Conservation (phyloP, 495 filamentous ascomycete genomes). For the Xylaria curta region DNA sequence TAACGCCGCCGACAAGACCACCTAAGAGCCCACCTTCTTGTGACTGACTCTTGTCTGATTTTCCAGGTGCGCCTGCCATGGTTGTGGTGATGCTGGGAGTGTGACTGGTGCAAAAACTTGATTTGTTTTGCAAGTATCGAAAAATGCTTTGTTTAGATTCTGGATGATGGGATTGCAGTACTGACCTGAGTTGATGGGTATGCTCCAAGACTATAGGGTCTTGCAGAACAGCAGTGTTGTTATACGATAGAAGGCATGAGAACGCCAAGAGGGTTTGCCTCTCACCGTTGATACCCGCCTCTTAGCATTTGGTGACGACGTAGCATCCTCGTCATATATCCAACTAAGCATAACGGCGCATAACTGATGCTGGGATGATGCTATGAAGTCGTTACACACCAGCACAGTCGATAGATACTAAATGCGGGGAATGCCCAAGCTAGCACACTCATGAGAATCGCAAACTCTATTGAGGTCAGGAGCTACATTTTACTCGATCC, state of each 20-base stretch:
- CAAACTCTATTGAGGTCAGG: conserved; percentile 21
- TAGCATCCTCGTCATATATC: conserved; percentile 23
- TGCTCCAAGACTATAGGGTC: background rate
- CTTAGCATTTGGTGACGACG: conserved; percentile 1
- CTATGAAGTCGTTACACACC: conserved; percentile 5
- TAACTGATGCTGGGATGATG: conserved; percentile 23
- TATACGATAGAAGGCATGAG: conserved; percentile 4
- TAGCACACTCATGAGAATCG: background rate
- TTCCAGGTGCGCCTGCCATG: conserved; percentile 10
- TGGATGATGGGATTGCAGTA: background rate
- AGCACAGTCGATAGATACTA: background rate
- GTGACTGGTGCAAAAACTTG: background rate
- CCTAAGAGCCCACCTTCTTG: conserved; percentile 44
- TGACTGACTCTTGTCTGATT: conserved; percentile 15
- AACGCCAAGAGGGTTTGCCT: conserved; percentile 8
- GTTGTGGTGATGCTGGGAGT: background rate
- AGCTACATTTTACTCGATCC: background rate
- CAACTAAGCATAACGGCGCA: background rate
- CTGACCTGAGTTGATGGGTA: background rate
- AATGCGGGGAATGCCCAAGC: background rate
- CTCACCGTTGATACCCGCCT: background rate
- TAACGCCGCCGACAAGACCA: conserved; percentile 42
- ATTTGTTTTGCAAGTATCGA: background rate
- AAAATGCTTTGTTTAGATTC: background rate
- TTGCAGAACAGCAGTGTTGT: background rate